phyloP scores from a whole-genome alignment of 1,284 basidiomycete genomes.

The Ganoderma lingzhi region DNA sequence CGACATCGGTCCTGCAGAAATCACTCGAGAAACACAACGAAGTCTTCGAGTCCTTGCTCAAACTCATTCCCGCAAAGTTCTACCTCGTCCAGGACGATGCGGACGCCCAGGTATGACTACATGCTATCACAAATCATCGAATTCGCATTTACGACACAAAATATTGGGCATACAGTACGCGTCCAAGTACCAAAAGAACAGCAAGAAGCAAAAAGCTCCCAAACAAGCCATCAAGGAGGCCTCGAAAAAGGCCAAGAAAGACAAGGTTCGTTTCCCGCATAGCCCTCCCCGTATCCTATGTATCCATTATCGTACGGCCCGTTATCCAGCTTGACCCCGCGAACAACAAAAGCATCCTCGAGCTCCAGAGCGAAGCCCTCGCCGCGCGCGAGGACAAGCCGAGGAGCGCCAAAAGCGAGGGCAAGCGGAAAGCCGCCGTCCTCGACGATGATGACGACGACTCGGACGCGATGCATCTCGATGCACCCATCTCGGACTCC shows the following conservation, averaged over 20 bases:
- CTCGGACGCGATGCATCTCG: constrained; percentile 48
- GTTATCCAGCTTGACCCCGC: constrained; percentile 78
- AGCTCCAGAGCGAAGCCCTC: constrained; percentile 70
- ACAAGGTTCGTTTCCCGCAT: constrained; percentile 6
- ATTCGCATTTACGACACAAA: neutral
- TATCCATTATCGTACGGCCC: neutral
- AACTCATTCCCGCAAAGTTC: constrained; percentile 88
- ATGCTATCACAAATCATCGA: neutral
- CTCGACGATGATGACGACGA: constrained; percentile 46
- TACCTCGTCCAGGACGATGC: constrained; percentile 79
- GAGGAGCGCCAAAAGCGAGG: constrained; percentile 43
- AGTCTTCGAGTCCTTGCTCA: constrained; percentile 82
- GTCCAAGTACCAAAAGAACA: constrained; percentile 89
- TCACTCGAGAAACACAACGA: constrained; percentile 87
- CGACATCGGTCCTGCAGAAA: constrained; percentile 58
- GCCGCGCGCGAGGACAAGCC: constrained; percentile 40
- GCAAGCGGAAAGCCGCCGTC: constrained; percentile 59
- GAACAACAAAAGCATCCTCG: constrained; percentile 84
- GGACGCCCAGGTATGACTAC: constrained; percentile 64
- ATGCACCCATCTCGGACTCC: constrained; percentile 38
- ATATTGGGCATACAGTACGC: constrained; percentile 41
- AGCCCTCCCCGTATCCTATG: neutral
- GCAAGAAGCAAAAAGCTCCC: constrained; percentile 82
- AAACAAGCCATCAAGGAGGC: constrained; percentile 90
- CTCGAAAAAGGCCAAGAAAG: constrained; percentile 77